Percentiles rank a stretch among this genome's conserved stretches.
These are phyloP conservation scores for Ophiostoma piceae DNA, from an alignment of 2,329 filamentous ascomycete species.

Conservation along the genomic window DNA sequence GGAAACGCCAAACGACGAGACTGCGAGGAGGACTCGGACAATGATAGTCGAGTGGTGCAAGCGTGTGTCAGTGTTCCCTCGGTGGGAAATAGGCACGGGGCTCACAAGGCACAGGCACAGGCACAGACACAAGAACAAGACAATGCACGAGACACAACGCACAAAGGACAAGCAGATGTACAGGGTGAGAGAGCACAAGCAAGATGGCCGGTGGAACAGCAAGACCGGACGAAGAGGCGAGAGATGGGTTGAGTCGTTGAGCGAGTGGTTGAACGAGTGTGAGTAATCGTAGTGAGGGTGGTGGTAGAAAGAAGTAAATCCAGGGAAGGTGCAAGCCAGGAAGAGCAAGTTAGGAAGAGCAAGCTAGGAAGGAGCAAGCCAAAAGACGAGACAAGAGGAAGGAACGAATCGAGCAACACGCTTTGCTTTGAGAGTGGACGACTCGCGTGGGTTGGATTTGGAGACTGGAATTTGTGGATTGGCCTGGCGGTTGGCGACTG, in stretches of 20 bases:
- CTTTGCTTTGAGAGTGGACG: not conserved
- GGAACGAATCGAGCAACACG: conserved; percentile 13
- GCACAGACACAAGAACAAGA: not conserved
- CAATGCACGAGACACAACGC: not conserved
- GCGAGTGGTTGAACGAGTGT: not conserved
- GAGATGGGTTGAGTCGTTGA: not conserved
- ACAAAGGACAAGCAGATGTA: not conserved
- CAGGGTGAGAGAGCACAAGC: conserved; percentile 6
- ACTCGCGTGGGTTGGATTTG: conserved; percentile 6
- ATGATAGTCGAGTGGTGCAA: conserved; percentile 1
- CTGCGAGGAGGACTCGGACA: not conserved
- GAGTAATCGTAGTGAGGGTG: not conserved
- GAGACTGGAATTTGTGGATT: conserved; percentile 14
- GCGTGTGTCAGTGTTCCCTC: not conserved
- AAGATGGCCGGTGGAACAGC: conserved; percentile 10
- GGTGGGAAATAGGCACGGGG: conserved; percentile 11
- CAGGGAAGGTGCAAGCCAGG: not conserved
- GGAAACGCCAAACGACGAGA: not conserved
- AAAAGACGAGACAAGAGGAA: not conserved
- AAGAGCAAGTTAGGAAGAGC: not conserved
- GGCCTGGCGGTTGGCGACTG: conserved; percentile 7
- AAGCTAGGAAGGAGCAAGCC: not conserved
- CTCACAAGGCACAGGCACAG: conserved; percentile 6
- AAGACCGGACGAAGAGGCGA: conserved; percentile 14
- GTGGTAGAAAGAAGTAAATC: not conserved